Evolutionary conservation across 352 stramenopile species (phyloP).

Genomic region (Globisporangium nagaii): DNA sequence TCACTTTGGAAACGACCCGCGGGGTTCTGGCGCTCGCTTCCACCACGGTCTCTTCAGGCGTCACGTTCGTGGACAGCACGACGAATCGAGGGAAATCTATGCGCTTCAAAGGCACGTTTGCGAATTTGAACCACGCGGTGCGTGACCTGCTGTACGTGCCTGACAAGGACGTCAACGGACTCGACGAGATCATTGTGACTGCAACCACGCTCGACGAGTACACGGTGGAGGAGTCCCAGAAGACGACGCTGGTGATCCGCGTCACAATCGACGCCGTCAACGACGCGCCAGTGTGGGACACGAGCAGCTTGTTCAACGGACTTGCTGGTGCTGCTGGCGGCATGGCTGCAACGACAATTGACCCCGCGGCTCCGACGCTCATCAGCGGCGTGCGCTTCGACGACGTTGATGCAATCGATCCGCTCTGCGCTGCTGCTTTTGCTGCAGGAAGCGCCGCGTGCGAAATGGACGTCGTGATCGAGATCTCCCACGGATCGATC

Average conservation of each 20-base stretch:
- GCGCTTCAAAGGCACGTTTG: slow-evolving; percentile 32
- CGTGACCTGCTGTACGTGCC: slow-evolving; percentile 34
- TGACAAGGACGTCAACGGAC: slow-evolving; percentile 30
- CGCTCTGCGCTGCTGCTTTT: neutral
- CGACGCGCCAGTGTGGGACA: slow-evolving; percentile 48
- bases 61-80: slow-evolving; percentile 21
- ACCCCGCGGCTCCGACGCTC: slow-evolving; percentile 9
- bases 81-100: slow-evolving; percentile 6
- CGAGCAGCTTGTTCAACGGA: slow-evolving; percentile 12
- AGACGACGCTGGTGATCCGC: slow-evolving; percentile 16
- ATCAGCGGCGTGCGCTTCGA: slow-evolving; percentile 34
- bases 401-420: slow-evolving; percentile 34
- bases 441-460: slow-evolving; percentile 15
- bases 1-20: slow-evolving; percentile 4
- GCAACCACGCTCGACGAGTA: slow-evolving; percentile 44
- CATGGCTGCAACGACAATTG: slow-evolving; percentile 1
- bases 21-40: slow-evolving; percentile 7
- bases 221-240: slow-evolving; percentile 24
- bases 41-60: slow-evolving; percentile 1
- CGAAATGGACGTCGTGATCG: slow-evolving; percentile 51
- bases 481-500: slow-evolving; percentile 32
- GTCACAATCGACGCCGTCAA: slow-evolving; percentile 50
- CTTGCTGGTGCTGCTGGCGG: slow-evolving; percentile 10
- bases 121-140: slow-evolving; percentile 38
- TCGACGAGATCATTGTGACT: slow-evolving; percentile 33